These are phyloP conservation scores for Drosera capensis DNA, from an alignment of 148 eudicot genomes.

Conservation along the genomic window DNA sequence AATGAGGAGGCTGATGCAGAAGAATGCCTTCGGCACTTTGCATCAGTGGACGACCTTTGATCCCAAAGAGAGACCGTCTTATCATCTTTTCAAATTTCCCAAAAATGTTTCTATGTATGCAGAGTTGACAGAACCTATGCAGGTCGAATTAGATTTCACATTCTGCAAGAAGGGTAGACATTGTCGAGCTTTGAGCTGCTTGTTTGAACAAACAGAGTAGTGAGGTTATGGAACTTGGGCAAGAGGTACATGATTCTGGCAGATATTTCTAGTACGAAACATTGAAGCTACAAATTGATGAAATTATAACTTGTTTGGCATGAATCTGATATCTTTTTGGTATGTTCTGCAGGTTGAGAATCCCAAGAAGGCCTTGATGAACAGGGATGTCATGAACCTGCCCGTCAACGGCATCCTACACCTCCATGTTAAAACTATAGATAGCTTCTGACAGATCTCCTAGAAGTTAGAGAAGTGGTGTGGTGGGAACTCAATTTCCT, in stretches of 20 bases:
- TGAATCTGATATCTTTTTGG: background rate
- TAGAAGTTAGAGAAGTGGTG: conserved; percentile 21
- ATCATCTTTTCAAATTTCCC: too few relatives aligned
- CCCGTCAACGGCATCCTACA: conserved; percentile 18
- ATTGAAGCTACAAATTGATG: background rate
- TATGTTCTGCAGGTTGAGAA: conserved; percentile 42
- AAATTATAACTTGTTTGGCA: background rate
- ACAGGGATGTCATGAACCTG: conserved; percentile 24
- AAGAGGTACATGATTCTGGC: conserved; percentile 33
- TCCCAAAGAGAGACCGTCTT: too few relatives aligned
- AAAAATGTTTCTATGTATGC: too few relatives aligned
- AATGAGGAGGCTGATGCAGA: too few relatives aligned
- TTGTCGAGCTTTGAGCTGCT: conserved; percentile 73
- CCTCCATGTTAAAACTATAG: conserved; percentile 26
- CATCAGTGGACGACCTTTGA: too few relatives aligned
- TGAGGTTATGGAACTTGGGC: conserved; percentile 61
- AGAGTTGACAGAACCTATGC: too few relatives aligned
- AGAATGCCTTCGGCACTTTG: too few relatives aligned
- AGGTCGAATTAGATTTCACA: too few relatives aligned
- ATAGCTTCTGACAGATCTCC: conserved; percentile 20
- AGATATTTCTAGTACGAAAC: background rate
- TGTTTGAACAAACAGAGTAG: conserved; percentile 45
- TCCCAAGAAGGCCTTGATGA: conserved; percentile 46
- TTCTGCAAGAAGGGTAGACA: conserved; percentile 74
- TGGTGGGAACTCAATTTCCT: too few relatives aligned